Percentiles rank a stretch among this genome's conserved stretches.
These are phyloP conservation scores for Ceratocystis smalleyi DNA, from an alignment of 2,329 filamentous ascomycete genomes.

Conservation along the genomic window DNA sequence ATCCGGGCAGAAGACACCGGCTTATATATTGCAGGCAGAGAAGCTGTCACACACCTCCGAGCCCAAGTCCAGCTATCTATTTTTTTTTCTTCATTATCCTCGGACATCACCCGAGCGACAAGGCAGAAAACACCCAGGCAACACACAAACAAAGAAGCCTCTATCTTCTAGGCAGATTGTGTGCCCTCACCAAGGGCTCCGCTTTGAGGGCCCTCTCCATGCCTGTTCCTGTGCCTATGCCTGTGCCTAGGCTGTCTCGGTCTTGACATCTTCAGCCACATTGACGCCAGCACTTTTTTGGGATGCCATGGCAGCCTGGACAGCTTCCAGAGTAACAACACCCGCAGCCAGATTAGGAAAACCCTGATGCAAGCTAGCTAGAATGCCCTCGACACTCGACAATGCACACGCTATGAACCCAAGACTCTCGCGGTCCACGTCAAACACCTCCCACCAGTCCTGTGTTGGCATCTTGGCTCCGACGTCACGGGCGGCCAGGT, in stretches of 20 bases:
- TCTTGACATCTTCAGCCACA: conserved; percentile 18
- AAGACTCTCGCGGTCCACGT: conserved; percentile 84
- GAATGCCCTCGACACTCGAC: conserved; percentile 61
- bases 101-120: background rate
- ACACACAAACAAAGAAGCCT: background rate
- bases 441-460: conserved; percentile 97
- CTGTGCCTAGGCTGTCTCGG: background rate
- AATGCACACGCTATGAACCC: conserved; percentile 83
- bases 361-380: conserved; percentile 40
- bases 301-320: conserved; percentile 29
- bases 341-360: conserved; percentile 34
- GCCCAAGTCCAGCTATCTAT: background rate
- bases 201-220: background rate
- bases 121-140: background rate
- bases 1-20: background rate
- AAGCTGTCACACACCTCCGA: background rate
- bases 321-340: conserved; percentile 41
- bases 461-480: conserved; percentile 64
- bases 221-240: background rate
- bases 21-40: conserved; percentile 2
- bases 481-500: conserved; percentile 67
- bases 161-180: background rate
- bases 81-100: background rate
- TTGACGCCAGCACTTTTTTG: background rate
- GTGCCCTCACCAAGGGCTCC: background rate